phyloP scores from a whole-genome alignment of 805 yeast genomes.

The Nakazawaea wickerhamii region DNA sequence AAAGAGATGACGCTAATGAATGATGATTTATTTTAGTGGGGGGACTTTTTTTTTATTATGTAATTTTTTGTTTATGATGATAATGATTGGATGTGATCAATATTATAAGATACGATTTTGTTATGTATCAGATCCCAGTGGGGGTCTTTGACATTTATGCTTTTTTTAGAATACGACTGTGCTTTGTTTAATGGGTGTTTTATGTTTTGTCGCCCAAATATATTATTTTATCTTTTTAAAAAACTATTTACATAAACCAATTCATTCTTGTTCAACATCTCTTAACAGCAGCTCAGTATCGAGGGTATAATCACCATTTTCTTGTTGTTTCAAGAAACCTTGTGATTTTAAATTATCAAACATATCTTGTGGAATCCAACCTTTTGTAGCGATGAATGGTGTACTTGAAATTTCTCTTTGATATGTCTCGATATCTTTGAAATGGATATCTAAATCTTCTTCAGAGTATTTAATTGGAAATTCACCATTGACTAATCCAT shows the following conservation, averaged over 20 bases:
- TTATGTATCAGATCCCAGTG: too few relatives aligned
- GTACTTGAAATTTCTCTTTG: slow-evolving; percentile 61
- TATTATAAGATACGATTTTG: too few relatives aligned
- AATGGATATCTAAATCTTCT: slow-evolving; percentile 53
- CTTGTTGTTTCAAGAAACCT: slow-evolving; percentile 60
- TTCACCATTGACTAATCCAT: slow-evolving; percentile 44
- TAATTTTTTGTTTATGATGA: not conserved
- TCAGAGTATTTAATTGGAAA: slow-evolving; percentile 62
- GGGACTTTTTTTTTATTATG: not conserved
- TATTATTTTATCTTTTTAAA: too few relatives aligned
- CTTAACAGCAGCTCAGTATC: slow-evolving; percentile 11
- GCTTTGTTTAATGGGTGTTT: too few relatives aligned
- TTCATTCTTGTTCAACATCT: slow-evolving; percentile 9
- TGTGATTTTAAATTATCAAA: slow-evolving; percentile 64
- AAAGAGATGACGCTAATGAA: not conserved
- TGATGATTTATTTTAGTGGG: not conserved
- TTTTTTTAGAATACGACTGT: too few relatives aligned
- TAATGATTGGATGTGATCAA: too few relatives aligned
- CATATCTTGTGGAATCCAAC: slow-evolving; percentile 96
- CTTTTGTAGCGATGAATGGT: slow-evolving; percentile 87
- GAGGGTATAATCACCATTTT: slow-evolving; percentile 46
- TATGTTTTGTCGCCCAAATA: too few relatives aligned
- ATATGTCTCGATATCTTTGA: slow-evolving; percentile 54
- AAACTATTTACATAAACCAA: too few relatives aligned
- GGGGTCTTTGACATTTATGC: too few relatives aligned